A percentile compares a stretch with the other conserved stretches of the same genome.
Evolutionary conservation across 345 rosid species (phyloP).

Genomic region (Populus davidiana): DNA sequence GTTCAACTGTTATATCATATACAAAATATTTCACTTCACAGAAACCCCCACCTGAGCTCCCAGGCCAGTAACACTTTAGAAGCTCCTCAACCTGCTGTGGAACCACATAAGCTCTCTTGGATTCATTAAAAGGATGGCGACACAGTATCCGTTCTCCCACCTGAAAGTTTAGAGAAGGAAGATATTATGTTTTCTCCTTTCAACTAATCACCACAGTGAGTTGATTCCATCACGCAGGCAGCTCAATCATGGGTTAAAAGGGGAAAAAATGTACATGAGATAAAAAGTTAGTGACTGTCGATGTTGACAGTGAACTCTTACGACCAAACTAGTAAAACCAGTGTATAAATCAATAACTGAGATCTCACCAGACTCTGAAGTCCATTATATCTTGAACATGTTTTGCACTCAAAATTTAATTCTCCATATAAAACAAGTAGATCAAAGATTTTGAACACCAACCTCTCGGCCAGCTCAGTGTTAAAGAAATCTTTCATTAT

Average conservation of each 20-base stretch:
- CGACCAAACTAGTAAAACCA: background rate
- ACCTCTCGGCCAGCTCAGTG: background rate
- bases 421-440: background rate
- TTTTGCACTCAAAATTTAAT: background rate
- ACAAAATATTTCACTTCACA: background rate
- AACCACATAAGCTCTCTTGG: slow-evolving; percentile 92
- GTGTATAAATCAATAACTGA: background rate
- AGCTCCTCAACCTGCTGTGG: slow-evolving; percentile 91
- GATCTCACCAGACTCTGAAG: background rate
- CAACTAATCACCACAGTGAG: background rate
- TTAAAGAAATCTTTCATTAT: no score
- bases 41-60: slow-evolving; percentile 59
- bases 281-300: background rate
- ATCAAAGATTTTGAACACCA: background rate
- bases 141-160: slow-evolving; percentile 84
- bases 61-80: slow-evolving; percentile 89
- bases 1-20: background rate
- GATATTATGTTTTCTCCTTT: background rate
- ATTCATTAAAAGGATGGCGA: slow-evolving; percentile 96
- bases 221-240: background rate
- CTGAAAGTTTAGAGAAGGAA: slow-evolving; percentile 27
- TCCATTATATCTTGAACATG: background rate
- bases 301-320: background rate
- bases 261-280: background rate
- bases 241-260: background rate